Evolutionary conservation across 306 rosid genomes (phyloP), one percentile per base, ranked within the genome.

Genomic region (Prunus mira): DNA sequence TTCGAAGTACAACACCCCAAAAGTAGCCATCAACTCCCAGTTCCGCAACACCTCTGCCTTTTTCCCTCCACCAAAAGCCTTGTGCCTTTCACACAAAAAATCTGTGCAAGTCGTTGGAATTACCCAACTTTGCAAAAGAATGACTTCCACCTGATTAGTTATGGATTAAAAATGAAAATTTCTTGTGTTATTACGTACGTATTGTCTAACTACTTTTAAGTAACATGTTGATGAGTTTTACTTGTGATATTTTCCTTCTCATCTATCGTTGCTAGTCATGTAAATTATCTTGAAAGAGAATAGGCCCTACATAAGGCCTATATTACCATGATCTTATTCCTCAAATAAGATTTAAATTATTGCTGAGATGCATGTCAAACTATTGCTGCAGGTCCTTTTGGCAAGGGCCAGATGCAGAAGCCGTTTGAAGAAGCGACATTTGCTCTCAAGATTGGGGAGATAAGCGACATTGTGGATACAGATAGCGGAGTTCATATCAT

Each of bases 341-440:
- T 22, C 50, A n/a, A 65, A 5, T 19, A 18, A 5, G 41, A 34
- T 34, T 34, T 34, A 34, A 34, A 34, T 18, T 30, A n/a, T 13
- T 22, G 52, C 52, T 63, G 41, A 62, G 30, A 17, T 8, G 5
- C 30, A 13, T 60, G 13, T 3, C 18, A 19, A 65, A 25, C 22
- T 19, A 2, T 72, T 56, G 76, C 7, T 83, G 79, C 89, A 95
- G 99, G 97, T 78, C 83, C 92, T 78, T 95, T 95, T 68, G 98
- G 97, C 67, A 97, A 96, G 55, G 97, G 97, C 66, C 99, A 92
- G 88, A 95, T 95, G 99, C 97, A 95, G 88, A 95, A 92, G 83
- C 93, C 99, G 49, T 95, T 95, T 65, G 99, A 95, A 81, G 97
- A 95, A 67, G 93, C 95, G 60, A 80, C 97, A 64, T 89, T 6